These are phyloP conservation scores for Phaeophleospora eucalypticola DNA, from an alignment of 2,329 filamentous ascomycete genomes.

Conservation along the genomic window DNA sequence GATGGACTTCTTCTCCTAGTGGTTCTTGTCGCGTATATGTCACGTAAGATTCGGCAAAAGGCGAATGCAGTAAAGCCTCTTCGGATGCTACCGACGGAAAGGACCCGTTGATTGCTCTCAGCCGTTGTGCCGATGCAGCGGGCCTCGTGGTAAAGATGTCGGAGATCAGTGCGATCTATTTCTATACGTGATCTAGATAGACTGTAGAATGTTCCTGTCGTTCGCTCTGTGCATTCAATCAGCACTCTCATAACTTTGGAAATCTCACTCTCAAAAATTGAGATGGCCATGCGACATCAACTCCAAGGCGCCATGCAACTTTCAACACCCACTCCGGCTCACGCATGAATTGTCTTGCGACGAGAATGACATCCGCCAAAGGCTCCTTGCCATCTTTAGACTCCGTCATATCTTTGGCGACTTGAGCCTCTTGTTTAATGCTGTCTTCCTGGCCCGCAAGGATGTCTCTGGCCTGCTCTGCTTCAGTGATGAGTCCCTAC, in stretches of 20 bases:
- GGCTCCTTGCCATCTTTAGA: conserved; percentile 24
- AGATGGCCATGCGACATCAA: conserved; percentile 46
- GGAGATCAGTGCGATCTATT: not conserved
- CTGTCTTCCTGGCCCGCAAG: conserved; percentile 29
- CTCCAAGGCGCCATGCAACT: conserved; percentile 47
- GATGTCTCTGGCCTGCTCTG: conserved; percentile 48
- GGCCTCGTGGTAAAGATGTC: not conserved
- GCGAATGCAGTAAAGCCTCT: not conserved
- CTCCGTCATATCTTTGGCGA: conserved; percentile 38
- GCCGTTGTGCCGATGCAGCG: not conserved
- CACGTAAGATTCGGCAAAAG: not conserved
- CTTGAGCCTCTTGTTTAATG: conserved; percentile 25
- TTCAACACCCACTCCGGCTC: conserved; percentile 54
- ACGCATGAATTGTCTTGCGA: conserved; percentile 52
- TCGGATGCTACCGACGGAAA: conserved; percentile 1
- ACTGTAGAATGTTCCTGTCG: not conserved
- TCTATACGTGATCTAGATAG: not conserved
- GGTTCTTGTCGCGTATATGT: not conserved
- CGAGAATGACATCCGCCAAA: conserved; percentile 48
- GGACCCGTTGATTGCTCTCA: conserved; percentile 1
- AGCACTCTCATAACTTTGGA: conserved; percentile 20
- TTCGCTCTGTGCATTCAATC: not conserved
- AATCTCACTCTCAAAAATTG: conserved; percentile 41
- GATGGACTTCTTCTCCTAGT: not conserved
- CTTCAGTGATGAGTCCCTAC: conserved; percentile 46